Evolutionary conservation across 352 stramenopile species (phyloP), one percentile per base, ranked within the genome.

Genomic region (Globisporangium alternatum): DNA sequence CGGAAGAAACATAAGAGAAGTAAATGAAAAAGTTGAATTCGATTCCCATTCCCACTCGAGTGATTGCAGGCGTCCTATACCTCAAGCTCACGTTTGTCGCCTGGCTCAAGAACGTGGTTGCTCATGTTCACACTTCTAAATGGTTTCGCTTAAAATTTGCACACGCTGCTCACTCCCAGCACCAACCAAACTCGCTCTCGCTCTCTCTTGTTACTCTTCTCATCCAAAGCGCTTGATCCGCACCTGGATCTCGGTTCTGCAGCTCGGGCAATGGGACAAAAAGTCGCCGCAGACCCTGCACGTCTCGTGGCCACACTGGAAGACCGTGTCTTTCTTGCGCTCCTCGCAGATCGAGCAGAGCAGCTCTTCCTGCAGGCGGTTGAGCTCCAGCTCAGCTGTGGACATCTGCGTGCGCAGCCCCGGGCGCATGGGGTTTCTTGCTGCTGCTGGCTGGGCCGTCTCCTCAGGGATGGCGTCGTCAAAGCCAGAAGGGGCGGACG

Each of bases 261-360:
- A 96, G 19, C 78, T 85, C 9, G 87, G 87, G 44, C 85, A 96
- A 54, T 90, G 68, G 30, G 68, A 67, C 21, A 96, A 41, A 35
- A 86, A 66, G 9, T 82, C 52, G 0, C 73, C 70, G 45, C 87
- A 93, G 13, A 66, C 63, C 25, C 70, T 63, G 56, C 87, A 96
- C 31, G 86, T 93, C 60, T 96, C 82, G 62, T 96, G 87, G 21
- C 83, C 87, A 57, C 85, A 94, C 71, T 93, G 85, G 71, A 93
- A 94, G 43, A 94, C 85, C 37, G 72, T 85, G 68, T 95, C 75
- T 62, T 95, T 95, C 33, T 74, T 73, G 21, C 72, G 75, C 56
- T 93, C 86, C 57, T 92, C 78, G 51, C 86, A 95, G 60, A 96
- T 93, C 25, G 64, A 61, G 57, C 85, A 94, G 37, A 91, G 54